These are phyloP conservation scores for Vaccinium darrowii DNA, from an alignment of 148 eudicot genomes.

Conservation along the genomic window DNA sequence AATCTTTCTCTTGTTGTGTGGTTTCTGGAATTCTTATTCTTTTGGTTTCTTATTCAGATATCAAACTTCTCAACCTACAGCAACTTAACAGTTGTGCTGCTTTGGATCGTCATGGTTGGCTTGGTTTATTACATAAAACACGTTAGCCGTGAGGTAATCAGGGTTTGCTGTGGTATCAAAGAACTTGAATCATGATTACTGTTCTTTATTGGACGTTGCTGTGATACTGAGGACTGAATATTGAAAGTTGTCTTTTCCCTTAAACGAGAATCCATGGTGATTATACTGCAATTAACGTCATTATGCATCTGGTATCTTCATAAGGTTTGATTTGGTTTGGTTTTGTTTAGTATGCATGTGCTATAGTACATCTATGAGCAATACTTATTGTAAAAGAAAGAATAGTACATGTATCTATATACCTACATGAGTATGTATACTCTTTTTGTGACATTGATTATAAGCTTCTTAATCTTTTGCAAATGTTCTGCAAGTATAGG, in stretches of 20 bases:
- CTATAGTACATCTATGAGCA: not conserved
- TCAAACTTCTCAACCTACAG: constrained; percentile 72
- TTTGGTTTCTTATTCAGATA: constrained; percentile 43
- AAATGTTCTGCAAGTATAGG: not conserved
- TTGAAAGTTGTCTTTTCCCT: not conserved
- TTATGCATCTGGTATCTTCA: not conserved
- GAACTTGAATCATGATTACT: not conserved
- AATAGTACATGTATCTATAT: not conserved
- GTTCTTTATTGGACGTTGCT: not conserved
- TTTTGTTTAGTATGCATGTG: not conserved
- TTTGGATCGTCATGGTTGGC: constrained; percentile 77
- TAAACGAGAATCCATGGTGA: not conserved
- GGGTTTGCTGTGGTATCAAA: not conserved
- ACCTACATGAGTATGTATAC: not conserved
- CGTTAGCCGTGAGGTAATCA: constrained; percentile 71
- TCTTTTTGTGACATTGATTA: not conserved
- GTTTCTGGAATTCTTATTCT: constrained; percentile 1
- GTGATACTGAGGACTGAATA: not conserved
- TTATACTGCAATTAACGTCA: not conserved
- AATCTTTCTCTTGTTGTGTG: not conserved
- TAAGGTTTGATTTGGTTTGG: not conserved
- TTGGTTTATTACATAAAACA: constrained; percentile 74
- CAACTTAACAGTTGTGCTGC: constrained; percentile 74
- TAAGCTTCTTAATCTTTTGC: not conserved
- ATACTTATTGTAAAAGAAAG: not conserved